Percentiles rank a stretch among this genome's conserved stretches.
These are phyloP conservation scores for Metarhizium album DNA, from an alignment of 2,329 filamentous ascomycete genomes.

Conservation along the genomic window DNA sequence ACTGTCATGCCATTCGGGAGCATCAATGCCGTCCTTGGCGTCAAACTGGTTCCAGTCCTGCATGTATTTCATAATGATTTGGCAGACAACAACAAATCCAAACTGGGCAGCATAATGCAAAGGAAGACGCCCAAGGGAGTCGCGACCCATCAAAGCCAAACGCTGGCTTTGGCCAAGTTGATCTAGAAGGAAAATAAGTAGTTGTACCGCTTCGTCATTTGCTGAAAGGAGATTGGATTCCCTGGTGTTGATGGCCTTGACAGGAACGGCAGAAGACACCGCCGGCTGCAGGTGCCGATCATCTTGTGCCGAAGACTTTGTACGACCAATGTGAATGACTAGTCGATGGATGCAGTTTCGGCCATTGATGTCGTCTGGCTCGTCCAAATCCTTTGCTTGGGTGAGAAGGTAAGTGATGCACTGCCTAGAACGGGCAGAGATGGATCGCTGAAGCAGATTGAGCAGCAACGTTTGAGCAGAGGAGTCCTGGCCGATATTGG, in stretches of 20 bases:
- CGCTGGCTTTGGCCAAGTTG: conserved; percentile 58
- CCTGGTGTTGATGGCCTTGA: conserved; percentile 51
- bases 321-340: conserved; percentile 82
- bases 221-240: conserved; percentile 56
- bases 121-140: conserved; percentile 73
- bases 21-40: conserved; percentile 76
- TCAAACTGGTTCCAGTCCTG: conserved; percentile 83
- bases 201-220: conserved; percentile 65
- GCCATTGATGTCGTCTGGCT: conserved; percentile 85
- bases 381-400: conserved; percentile 62
- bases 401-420: conserved; percentile 64
- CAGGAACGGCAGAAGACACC: conserved; percentile 50
- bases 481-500: conserved; percentile 31
- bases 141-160: conserved; percentile 53
- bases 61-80: conserved; percentile 80
- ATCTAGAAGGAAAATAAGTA: conserved; percentile 55
- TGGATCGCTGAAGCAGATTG: conserved; percentile 68
- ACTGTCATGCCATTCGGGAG: conserved; percentile 77
- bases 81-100: conserved; percentile 82
- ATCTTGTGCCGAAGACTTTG: conserved; percentile 43
- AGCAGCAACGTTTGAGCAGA: conserved; percentile 57
- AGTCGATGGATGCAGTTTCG: conserved; percentile 89
- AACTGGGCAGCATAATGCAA: conserved; percentile 93
- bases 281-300: conserved; percentile 71
- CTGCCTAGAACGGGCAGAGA: conserved; percentile 55